Percentiles rank a stretch among this genome's conserved stretches.
phyloP scores from a whole-genome alignment of 495 filamentous ascomycete species.

The Trichoderma gamsii region DNA sequence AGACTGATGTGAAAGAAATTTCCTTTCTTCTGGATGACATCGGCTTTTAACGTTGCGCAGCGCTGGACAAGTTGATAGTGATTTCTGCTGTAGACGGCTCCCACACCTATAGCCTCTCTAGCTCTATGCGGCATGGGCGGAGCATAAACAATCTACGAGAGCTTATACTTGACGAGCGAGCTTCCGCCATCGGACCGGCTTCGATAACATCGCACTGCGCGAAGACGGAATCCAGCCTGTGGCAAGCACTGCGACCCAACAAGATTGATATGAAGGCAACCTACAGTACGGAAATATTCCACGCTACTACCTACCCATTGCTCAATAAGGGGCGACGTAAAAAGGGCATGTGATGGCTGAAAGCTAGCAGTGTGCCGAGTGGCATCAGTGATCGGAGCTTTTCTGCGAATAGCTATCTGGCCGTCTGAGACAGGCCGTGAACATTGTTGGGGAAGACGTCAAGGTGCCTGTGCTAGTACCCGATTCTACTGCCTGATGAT shows the following conservation, averaged over 20 bases:
- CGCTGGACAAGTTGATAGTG: not conserved
- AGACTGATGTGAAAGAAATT: no score
- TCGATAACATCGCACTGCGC: not conserved
- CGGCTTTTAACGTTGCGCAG: not conserved
- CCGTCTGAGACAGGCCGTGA: slow-evolving; percentile 8
- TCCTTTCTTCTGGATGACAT: no score
- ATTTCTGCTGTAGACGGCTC: not conserved
- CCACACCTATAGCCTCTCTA: no score
- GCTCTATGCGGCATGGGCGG: not conserved
- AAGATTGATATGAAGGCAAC: no score
- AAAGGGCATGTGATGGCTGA: not conserved
- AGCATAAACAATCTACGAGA: not conserved
- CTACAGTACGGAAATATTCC: no score
- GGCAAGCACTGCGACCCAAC: not conserved
- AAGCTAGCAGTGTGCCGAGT: slow-evolving; percentile 1
- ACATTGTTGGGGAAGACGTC: not conserved
- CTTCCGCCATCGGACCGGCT: not conserved
- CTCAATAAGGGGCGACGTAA: not conserved
- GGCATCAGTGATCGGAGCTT: not conserved
- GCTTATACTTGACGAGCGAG: not conserved
- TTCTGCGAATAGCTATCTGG: not conserved
- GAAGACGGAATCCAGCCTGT: not conserved
- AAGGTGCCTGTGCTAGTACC: slow-evolving; percentile 6
- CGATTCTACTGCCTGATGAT: not conserved
- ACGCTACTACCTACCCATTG: not conserved